Base-by-base conservation (phyloP, 192 early-diverging fungal species). In the Helicostylum pulchrum region DNA sequence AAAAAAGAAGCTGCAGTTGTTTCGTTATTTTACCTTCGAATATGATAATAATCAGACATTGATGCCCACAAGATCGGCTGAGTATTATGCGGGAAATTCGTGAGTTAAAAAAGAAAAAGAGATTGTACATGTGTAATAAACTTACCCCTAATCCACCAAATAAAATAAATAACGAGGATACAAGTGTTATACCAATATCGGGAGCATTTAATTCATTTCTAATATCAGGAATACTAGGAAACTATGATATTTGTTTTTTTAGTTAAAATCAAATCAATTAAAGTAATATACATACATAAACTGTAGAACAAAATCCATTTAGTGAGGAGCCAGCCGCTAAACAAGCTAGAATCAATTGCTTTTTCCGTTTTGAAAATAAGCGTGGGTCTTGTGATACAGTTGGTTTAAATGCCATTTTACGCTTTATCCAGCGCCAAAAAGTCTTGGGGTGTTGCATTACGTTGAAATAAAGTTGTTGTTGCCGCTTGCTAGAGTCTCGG, bases 131-230 rank as follows among this genome's bases (percentile, higher is more conserved):
- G 3, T 4, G 10, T 1, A 61, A 32, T 61, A 44, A 51, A 15
- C 21, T 65, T 56, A 65, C 64, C 70, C 70, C 73, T 52, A 80
- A 72, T 21, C 78, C 78, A 62, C 76, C 76, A 54, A 80, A 80
- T 26, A 80, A 57, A 21, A 80, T 76, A 39, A 80, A 80, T 31
- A 80, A 64, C 11, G 75, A 74, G 10, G 76, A 73, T 9, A 75
- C 74, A 11, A 76, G 61, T 48, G 73, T 74, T 47, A 80, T 69
- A 17, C 68, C 64, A 0, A 73, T 73, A 7, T 64, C 49, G 5
- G 65, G 61, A 1, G 78, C 70, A 14, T 75, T 39, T 6, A 80
- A 64, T 14, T 80, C 78, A 39, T 68, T 26, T 12, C 66, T 70
- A 53, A 80, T 74, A 39, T 64, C 48, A 20, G 68, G 68, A 20